These are phyloP conservation scores for Starmera pachycereana DNA, from an alignment of 805 yeast genomes.

Conservation along the genomic window DNA sequence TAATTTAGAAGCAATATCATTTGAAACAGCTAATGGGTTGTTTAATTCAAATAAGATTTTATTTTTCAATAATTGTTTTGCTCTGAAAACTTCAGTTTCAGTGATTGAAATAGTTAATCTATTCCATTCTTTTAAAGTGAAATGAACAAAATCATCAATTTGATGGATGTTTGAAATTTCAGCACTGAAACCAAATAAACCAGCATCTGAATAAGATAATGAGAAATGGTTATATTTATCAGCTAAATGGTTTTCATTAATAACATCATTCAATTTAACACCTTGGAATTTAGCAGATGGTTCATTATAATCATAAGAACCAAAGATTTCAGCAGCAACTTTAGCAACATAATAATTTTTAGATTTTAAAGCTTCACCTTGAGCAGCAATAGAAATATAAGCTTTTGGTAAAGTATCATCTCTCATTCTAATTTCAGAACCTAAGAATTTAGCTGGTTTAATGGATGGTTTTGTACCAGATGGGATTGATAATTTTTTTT, in stretches of 20 bases:
- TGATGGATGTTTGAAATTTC: slow-evolving; percentile 46
- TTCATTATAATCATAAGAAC: slow-evolving; percentile 42
- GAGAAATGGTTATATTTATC: slow-evolving; percentile 68
- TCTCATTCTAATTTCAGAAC: slow-evolving; percentile 82
- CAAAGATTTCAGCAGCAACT: slow-evolving; percentile 60
- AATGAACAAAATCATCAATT: slow-evolving; percentile 72
- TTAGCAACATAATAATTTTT: slow-evolving; percentile 60
- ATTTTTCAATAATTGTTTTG: slow-evolving; percentile 61
- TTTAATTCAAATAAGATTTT: slow-evolving; percentile 41
- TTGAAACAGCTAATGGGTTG: slow-evolving; percentile 40
- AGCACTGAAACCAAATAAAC: slow-evolving; percentile 77
- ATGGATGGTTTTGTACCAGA: slow-evolving; percentile 40
- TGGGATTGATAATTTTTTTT: slow-evolving; percentile 36
- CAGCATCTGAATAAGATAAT: slow-evolving; percentile 61
- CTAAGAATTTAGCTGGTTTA: slow-evolving; percentile 58
- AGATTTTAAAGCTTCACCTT: slow-evolving; percentile 56
- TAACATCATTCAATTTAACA: slow-evolving; percentile 59
- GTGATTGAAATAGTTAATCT: slow-evolving; percentile 67
- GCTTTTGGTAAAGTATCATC: slow-evolving; percentile 81
- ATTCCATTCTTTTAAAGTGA: slow-evolving; percentile 81
- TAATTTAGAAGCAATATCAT: slow-evolving; percentile 48
- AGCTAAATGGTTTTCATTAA: slow-evolving; percentile 63
- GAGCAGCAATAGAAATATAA: slow-evolving; percentile 64
- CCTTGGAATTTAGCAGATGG: slow-evolving; percentile 50
- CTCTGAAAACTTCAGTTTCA: slow-evolving; percentile 71